phyloP scores from a whole-genome alignment of 257 asterid species.

The Salvia hispanica region DNA sequence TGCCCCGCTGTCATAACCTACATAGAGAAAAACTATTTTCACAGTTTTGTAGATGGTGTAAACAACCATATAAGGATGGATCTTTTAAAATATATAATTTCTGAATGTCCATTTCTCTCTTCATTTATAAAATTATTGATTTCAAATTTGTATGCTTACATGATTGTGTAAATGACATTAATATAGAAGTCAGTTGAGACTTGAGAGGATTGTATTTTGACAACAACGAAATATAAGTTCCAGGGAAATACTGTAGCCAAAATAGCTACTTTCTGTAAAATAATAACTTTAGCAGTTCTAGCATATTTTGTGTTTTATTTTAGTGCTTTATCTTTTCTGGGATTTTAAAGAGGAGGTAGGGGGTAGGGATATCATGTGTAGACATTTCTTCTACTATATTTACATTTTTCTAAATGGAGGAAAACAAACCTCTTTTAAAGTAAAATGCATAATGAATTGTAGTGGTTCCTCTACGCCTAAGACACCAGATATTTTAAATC shows the following conservation, averaged over 20 bases:
- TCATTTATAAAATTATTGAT: not conserved
- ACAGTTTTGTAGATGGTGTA: constrained; percentile 7
- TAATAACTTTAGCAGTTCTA: constrained; percentile 2
- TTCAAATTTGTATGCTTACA: constrained; percentile 10
- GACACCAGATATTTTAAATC: too few species aligned
- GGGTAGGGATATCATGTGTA: not conserved
- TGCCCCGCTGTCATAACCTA: constrained; percentile 93
- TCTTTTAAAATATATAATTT: constrained; percentile 4
- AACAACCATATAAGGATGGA: constrained; percentile 11
- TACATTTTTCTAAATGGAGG: not conserved
- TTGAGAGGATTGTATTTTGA: not conserved
- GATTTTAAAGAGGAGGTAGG: not conserved
- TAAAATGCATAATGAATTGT: not conserved
- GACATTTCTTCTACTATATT: not conserved
- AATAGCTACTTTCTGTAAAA: constrained; percentile 10
- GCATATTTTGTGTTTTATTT: not conserved
- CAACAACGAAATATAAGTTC: constrained; percentile 18
- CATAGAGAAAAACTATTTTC: constrained; percentile 26
- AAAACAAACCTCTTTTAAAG: not conserved
- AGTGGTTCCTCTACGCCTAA: too few species aligned
- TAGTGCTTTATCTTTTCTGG: not conserved
- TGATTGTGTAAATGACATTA: constrained; percentile 16
- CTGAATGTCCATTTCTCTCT: constrained; percentile 9
- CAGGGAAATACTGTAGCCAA: constrained; percentile 14
- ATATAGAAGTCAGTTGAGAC: constrained; percentile 13